Evolutionary conservation across 345 rosid species (phyloP).

Genomic region (Camelina neglecta): DNA sequence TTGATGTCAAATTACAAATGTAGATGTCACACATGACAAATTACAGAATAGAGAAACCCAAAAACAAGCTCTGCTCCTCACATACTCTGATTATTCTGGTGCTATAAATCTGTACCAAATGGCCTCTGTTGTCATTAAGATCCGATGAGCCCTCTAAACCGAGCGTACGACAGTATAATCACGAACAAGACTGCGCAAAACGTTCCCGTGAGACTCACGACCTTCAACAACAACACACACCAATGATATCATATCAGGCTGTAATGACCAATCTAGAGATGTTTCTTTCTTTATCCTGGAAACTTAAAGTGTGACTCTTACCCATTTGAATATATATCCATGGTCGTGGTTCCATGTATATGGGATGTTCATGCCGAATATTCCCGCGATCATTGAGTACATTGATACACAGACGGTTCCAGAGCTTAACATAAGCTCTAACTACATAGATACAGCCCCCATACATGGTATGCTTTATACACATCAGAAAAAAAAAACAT

Average conservation of each 20-base stretch:
- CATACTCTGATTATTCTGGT: too few species aligned
- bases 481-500: neutral
- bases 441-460: constrained; percentile 45
- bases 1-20: neutral
- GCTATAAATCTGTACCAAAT: neutral
- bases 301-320: constrained; percentile 33
- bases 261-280: neutral
- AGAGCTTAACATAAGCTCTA: constrained; percentile 75
- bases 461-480: neutral
- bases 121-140: constrained; percentile 44
- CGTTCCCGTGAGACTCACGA: constrained; percentile 57
- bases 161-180: constrained; percentile 71
- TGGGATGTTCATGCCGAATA: constrained; percentile 95
- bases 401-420: constrained; percentile 68
- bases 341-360: constrained; percentile 69
- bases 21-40: neutral
- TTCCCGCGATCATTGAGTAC: constrained; percentile 71
- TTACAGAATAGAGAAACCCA: neutral
- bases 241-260: neutral
- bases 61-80: neutral
- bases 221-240: constrained; percentile 48
- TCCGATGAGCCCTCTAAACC: constrained; percentile 77
- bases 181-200: constrained; percentile 53
- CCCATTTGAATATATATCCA: constrained; percentile 85
- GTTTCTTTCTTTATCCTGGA: neutral